These are phyloP conservation scores for Acanthamoeba castellanii DNA, from an alignment of 208 protist species.

Conservation along the genomic window DNA sequence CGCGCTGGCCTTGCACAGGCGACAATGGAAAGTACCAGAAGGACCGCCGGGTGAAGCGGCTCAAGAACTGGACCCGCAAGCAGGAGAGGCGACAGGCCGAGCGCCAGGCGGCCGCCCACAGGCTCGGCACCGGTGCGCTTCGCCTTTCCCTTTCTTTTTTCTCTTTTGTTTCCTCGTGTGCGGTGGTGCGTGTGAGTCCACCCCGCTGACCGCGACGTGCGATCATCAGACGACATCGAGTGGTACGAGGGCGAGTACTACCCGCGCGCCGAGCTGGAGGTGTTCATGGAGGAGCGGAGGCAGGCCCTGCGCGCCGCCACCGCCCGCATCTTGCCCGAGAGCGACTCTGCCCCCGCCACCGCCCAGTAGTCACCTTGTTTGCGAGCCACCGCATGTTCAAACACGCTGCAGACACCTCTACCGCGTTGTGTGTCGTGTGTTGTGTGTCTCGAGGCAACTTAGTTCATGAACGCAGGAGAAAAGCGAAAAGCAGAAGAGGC, in stretches of 20 bases:
- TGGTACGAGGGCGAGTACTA: slow-evolving; percentile 58
- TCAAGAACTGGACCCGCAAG: slow-evolving; percentile 27
- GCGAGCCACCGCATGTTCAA: no score
- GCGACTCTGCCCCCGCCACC: background rate
- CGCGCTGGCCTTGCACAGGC: background rate
- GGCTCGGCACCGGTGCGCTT: slow-evolving; percentile 26
- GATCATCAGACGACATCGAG: slow-evolving; percentile 8
- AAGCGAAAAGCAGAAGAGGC: background rate
- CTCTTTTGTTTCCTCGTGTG: background rate
- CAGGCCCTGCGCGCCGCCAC: background rate
- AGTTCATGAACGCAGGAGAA: no score
- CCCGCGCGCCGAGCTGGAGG: slow-evolving; percentile 1
- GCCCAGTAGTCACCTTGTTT: background rate
- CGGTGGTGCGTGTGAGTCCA: background rate
- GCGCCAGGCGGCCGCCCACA: background rate
- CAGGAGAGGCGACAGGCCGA: slow-evolving; percentile 38
- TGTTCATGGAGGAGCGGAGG: background rate
- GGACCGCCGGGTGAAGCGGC: slow-evolving; percentile 11
- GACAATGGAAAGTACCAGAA: slow-evolving; percentile 37
- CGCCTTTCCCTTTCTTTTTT: background rate
- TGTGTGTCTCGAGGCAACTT: no score
- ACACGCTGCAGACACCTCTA: no score
- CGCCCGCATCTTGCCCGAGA: background rate
- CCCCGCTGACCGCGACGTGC: background rate
- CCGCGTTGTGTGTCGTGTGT: no score